Evolutionary conservation across 768 basidiomycete genomes (phyloP).

Genomic region (Mycena chlorophos): DNA sequence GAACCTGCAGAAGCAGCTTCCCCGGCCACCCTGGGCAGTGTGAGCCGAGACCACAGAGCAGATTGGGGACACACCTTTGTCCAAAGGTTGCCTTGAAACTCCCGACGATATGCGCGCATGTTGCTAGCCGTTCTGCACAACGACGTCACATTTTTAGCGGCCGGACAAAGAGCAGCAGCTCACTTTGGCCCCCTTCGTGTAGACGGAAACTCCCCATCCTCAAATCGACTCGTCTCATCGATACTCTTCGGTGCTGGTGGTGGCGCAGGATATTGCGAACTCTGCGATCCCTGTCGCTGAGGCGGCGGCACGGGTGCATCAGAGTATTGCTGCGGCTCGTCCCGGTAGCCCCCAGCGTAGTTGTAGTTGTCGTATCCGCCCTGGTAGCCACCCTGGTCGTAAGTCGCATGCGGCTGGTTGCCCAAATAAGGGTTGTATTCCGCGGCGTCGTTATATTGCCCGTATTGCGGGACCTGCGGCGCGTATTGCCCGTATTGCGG

Average conservation of each 20-base stretch:
- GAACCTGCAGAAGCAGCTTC: conserved; percentile 64
- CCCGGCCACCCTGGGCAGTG: conserved; percentile 53
- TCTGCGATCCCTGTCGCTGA: conserved; percentile 13
- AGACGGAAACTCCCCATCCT: conserved; percentile 43
- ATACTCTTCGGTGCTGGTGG: conserved; percentile 20
- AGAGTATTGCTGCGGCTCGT: conserved; percentile 33
- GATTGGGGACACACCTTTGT: conserved; percentile 46
- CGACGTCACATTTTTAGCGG: conserved; percentile 6
- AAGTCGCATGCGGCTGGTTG: conserved; percentile 49
- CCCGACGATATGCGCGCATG: conserved; percentile 53
- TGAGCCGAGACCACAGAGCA: not conserved
- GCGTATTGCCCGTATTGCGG: conserved; percentile 24
- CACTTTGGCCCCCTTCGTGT: conserved; percentile 31
- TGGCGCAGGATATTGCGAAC: not conserved
- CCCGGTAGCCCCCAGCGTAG: conserved; percentile 38
- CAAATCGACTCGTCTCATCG: conserved; percentile 40
- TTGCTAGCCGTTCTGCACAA: conserved; percentile 39
- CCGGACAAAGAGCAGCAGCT: conserved; percentile 9
- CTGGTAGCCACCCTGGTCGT: conserved; percentile 49
- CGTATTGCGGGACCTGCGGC: conserved; percentile 30
- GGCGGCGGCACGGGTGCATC: conserved; percentile 8
- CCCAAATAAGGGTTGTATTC: conserved; percentile 49
- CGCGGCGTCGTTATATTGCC: conserved; percentile 32
- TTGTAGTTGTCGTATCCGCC: conserved; percentile 36
- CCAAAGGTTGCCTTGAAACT: conserved; percentile 67